Base-by-base conservation (phyloP, 1,284 basidiomycete genomes). In the Irpex sp. region DNA sequence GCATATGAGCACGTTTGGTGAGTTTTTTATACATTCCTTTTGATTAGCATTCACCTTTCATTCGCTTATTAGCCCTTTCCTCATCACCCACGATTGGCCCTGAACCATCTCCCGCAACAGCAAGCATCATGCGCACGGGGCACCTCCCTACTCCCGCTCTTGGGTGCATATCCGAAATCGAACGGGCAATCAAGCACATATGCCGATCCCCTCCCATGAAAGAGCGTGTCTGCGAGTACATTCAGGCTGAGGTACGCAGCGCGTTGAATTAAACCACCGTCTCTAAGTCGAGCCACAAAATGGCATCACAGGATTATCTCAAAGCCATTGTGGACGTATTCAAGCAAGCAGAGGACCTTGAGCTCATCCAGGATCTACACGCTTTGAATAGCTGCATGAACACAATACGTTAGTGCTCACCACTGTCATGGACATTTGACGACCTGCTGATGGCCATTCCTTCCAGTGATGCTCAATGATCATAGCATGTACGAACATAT, bases 401-500 rank as follows among this genome's bases (percentile, higher is more conserved):
- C 76, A 94, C 93, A 9, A 97, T 99, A 71, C 80, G 96, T 97
- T 76, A 75, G 94, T 85, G 38, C 19, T 4, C 26, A 26, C 3
- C 3, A 26, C n/a, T 38, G 7, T 15, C 31, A 62, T 48, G 8
- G 13, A 26, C 36, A 59, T 59, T 62, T 61, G 57, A 34, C 59
- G 48, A 57, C 37, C 4, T 63, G 19, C 47, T 37, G 40, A n/a
- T 51, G 19, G 5, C 68, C 72, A 54, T 56, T 58, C 58, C 62
- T 48, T 17, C n/a, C 71, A 97, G 95, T 99, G 64, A 87, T 94
- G 81, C 85, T 98, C 72, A 98, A 98, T 74, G 97, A 99, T 77
- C 96, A 96, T 74, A 85, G 85, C 59, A 87, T 99, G 72, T 96
- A 97, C 74, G 97, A 99, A 77, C 92, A 96, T 74, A 92, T 99